These are phyloP conservation scores for Barnettozyma siamensis DNA, from an alignment of 805 yeast species.

Conservation along the genomic window DNA sequence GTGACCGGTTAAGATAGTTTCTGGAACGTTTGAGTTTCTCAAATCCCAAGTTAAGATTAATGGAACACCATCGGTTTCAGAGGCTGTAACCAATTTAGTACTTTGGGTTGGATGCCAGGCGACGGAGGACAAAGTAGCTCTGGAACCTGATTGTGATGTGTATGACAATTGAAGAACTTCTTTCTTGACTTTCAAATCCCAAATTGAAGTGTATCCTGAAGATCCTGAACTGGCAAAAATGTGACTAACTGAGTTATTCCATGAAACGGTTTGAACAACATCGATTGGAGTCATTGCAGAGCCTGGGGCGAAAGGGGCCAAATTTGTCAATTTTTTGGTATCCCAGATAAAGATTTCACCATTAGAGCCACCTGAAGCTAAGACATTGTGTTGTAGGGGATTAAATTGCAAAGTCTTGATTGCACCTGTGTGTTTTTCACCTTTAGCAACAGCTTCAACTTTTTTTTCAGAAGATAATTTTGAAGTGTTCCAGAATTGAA, in stretches of 20 bases:
- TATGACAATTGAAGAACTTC: constrained; percentile 85
- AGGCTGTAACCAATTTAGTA: constrained; percentile 83
- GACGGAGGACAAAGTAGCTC: constrained; percentile 72
- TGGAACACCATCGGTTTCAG: constrained; percentile 75
- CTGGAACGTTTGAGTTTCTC: constrained; percentile 91
- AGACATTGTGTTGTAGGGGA: constrained; percentile 59
- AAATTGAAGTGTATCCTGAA: constrained; percentile 81
- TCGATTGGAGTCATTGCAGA: constrained; percentile 74
- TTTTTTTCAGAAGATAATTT: constrained; percentile 39
- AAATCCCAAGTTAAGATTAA: constrained; percentile 88
- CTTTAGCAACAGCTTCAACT: constrained; percentile 47
- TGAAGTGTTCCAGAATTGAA: constrained; percentile 71
- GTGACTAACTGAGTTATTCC: constrained; percentile 82
- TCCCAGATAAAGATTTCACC: constrained; percentile 94
- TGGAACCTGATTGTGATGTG: constrained; percentile 42
- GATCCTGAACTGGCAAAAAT: constrained; percentile 88
- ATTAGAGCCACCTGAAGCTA: constrained; percentile 84
- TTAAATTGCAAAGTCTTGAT: constrained; percentile 74
- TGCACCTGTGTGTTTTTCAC: constrained; percentile 58
- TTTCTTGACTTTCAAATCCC: constrained; percentile 86
- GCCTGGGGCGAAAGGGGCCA: constrained; percentile 58
- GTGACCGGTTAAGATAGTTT: constrained; percentile 69
- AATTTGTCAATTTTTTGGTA: constrained; percentile 51
- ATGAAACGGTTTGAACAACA: constrained; percentile 63
- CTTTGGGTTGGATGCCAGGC: constrained; percentile 94